These are phyloP conservation scores for Gossypium anomalum DNA, from an alignment of 345 rosid genomes.

Conservation along the genomic window DNA sequence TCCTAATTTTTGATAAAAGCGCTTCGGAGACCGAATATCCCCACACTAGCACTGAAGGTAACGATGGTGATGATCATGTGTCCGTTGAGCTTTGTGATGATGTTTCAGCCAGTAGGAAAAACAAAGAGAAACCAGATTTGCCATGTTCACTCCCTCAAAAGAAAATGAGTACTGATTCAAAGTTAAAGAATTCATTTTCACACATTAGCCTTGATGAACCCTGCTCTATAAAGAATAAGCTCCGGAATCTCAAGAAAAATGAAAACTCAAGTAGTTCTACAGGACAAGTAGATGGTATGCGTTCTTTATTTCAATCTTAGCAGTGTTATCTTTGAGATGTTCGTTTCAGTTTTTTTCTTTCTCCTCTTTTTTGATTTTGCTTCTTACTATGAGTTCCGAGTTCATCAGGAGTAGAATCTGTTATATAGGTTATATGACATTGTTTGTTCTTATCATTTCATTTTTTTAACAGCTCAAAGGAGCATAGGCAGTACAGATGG, in stretches of 20 bases:
- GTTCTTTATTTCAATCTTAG: neutral
- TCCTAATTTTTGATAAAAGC: slow-evolving; percentile 18
- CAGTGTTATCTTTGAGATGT: neutral
- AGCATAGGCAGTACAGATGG: neutral
- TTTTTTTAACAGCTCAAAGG: neutral
- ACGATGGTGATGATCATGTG: neutral
- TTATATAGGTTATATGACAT: neutral
- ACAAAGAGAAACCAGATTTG: neutral
- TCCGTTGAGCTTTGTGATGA: neutral
- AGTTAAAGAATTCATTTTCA: neutral
- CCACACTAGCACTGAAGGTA: neutral
- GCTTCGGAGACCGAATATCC: slow-evolving; percentile 28
- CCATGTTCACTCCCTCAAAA: neutral
- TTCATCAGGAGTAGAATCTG: neutral
- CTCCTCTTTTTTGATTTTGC: too few species aligned
- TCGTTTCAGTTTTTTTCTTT: neutral
- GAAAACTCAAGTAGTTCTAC: neutral
- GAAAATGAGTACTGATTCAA: neutral
- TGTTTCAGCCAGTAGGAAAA: neutral
- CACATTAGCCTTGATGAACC: neutral
- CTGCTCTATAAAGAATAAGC: neutral
- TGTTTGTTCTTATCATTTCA: neutral
- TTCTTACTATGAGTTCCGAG: too few species aligned
- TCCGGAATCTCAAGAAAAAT: neutral
- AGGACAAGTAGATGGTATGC: neutral